Conservation (phyloP, 2,329 filamentous ascomycete genomes). For the Cladosporium sp. region DNA sequence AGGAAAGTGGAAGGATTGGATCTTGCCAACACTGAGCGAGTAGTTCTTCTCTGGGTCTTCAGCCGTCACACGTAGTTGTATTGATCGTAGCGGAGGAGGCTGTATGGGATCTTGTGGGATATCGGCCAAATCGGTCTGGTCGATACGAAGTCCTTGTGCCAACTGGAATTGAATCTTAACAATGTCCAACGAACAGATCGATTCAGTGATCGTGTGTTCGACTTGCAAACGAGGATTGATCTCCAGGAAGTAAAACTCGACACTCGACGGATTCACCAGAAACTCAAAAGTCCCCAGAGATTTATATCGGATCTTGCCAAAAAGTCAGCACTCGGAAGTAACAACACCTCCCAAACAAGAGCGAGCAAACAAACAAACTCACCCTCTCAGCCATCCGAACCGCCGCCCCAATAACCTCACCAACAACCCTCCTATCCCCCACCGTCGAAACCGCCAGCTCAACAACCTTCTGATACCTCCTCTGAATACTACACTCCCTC, state of each 20-base stretch:
- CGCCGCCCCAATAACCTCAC: constrained; percentile 54
- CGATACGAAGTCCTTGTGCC: constrained; percentile 46
- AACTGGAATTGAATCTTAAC: constrained; percentile 57
- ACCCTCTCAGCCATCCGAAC: constrained; percentile 53
- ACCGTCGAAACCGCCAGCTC: constrained; percentile 59
- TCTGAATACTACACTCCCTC: constrained; percentile 61
- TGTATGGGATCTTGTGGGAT: constrained; percentile 39
- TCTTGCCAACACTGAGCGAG: constrained; percentile 61
- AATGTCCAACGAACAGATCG: constrained; percentile 55
- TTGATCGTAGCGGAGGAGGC: constrained; percentile 47
- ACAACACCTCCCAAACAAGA: too few species aligned
- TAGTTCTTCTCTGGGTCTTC: constrained; percentile 57
- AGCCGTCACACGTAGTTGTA: constrained; percentile 60
- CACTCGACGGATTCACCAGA: constrained; percentile 52
- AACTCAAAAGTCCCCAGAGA: constrained; percentile 68
- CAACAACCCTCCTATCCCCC: constrained; percentile 48
- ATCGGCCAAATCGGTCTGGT: constrained; percentile 25
- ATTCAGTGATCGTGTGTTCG: constrained; percentile 63
- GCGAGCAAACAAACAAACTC: constrained; percentile 20
- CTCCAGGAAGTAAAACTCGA: constrained; percentile 60
- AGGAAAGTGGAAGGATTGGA: constrained; percentile 56
- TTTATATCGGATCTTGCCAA: constrained; percentile 51
- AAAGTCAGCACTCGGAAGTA: not conserved
- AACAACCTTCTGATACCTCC: constrained; percentile 62
- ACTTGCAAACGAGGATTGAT: constrained; percentile 63